A percentile compares a stretch with the other conserved stretches of the same genome.
Conservation (phyloP, 352 stramenopile genomes). For the Phytopythium chamaehyphon region DNA sequence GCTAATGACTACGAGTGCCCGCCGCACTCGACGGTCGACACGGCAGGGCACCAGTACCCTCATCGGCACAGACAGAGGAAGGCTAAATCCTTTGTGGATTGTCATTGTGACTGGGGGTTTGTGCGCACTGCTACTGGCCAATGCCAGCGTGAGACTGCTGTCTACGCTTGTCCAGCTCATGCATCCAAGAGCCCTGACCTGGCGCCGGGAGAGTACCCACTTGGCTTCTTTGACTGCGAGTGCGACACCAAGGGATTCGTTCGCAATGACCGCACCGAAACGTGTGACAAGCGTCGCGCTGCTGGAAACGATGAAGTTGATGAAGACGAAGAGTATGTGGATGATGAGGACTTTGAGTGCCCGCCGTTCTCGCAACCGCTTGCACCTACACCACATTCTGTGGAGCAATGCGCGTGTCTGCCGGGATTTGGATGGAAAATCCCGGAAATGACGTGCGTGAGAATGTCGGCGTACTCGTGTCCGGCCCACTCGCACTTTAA, state of each 20-base stretch:
- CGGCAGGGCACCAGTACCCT: background rate
- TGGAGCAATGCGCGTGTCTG: constrained; percentile 77
- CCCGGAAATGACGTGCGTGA: constrained; percentile 61
- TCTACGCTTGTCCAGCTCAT: constrained; percentile 63
- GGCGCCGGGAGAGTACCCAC: constrained; percentile 28
- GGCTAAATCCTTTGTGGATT: constrained; percentile 57
- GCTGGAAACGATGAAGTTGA: constrained; percentile 18
- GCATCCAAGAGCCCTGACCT: constrained; percentile 41
- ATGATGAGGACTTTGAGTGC: constrained; percentile 34
- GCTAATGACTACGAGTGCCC: constrained; percentile 10
- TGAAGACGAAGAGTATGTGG: constrained; percentile 16
- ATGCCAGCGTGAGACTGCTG: constrained; percentile 50
- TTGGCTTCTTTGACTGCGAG: constrained; percentile 74
- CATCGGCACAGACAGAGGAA: background rate
- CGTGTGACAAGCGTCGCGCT: constrained; percentile 27
- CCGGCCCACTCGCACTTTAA: constrained; percentile 53
- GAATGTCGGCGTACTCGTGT: constrained; percentile 54
- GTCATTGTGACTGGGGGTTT: constrained; percentile 71
- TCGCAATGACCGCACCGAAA: constrained; percentile 56
- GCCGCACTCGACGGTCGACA: background rate
- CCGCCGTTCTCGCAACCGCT: constrained; percentile 56
- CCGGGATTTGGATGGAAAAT: constrained; percentile 68
- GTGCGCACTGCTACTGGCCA: constrained; percentile 35
- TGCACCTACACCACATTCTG: constrained; percentile 48
- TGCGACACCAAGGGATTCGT: constrained; percentile 43